Conservation (phyloP, 129 eudicot species). For the Tanacetum coccineum region DNA sequence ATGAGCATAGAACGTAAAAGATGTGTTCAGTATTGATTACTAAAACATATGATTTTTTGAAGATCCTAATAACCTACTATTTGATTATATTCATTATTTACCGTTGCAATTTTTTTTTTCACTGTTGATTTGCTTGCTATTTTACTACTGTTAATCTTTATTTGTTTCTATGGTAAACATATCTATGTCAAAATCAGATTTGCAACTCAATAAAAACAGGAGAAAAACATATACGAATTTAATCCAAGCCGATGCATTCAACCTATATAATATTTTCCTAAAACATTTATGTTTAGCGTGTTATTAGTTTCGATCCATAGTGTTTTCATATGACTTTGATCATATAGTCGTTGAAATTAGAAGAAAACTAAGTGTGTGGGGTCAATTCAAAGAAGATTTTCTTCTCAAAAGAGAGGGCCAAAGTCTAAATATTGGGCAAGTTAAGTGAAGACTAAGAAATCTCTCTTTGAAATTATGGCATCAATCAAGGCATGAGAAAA, state of each 20-base stretch:
- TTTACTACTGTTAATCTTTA: not conserved
- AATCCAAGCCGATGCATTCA: too few relatives aligned
- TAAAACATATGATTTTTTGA: too few relatives aligned
- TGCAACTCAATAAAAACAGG: too few relatives aligned
- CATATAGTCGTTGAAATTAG: constrained; percentile 14
- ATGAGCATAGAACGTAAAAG: too few relatives aligned
- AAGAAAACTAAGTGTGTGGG: constrained; percentile 24
- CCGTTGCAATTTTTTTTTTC: not conserved
- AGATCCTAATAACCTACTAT: too few relatives aligned
- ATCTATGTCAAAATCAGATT: not conserved
- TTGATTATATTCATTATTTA: too few relatives aligned
- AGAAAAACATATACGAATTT: too few relatives aligned
- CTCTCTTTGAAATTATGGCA: constrained; percentile 22
- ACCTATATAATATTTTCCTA: too few relatives aligned
- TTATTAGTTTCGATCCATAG: too few relatives aligned
- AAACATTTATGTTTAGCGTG: too few relatives aligned
- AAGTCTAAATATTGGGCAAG: constrained; percentile 26
- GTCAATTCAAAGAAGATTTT: constrained; percentile 9
- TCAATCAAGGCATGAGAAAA: constrained; percentile 28
- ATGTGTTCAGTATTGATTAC: too few relatives aligned
- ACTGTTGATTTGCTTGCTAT: not conserved
- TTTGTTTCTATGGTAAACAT: not conserved
- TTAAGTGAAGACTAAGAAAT: constrained; percentile 33
- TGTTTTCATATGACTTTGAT: not conserved
- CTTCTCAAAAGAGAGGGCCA: constrained; percentile 3